These are phyloP conservation scores for Silene coronaria DNA, from an alignment of 179 eudicot genomes.

Conservation along the genomic window DNA sequence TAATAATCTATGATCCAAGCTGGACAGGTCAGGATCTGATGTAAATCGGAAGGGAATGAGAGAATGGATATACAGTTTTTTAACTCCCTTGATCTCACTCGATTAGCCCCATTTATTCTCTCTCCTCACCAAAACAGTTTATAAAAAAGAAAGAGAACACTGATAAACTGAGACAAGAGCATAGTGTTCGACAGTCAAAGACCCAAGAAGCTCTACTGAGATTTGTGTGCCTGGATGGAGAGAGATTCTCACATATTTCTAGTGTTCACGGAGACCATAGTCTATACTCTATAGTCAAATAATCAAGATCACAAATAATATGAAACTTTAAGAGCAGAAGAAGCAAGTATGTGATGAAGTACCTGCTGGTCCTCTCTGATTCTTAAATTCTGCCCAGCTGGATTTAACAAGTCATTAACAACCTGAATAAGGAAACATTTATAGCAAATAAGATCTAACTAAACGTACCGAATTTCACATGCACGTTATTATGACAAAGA, in stretches of 20 bases:
- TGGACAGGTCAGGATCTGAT: background rate
- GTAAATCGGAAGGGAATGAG: background rate
- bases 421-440: constrained; percentile 48
- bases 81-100: background rate
- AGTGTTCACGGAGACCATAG: background rate
- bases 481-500: constrained; percentile 6
- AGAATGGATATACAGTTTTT: background rate
- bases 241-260: background rate
- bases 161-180: background rate
- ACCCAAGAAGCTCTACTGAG: background rate
- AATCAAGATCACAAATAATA: background rate
- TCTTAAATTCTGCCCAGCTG: constrained; percentile 94
- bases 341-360: constrained; percentile 5
- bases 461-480: background rate
- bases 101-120: background rate
- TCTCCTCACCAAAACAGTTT: background rate
- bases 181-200: background rate
- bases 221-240: background rate
- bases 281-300: background rate
- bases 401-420: constrained; percentile 94
- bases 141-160: background rate
- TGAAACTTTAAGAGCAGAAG: background rate
- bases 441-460: constrained; percentile 5
- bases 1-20: background rate
- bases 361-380: constrained; percentile 97